Percentiles rank a stretch among this genome's conserved stretches.
Evolutionary conservation across 768 basidiomycete genomes (phyloP).

Genomic region (Boletus sensibilis): DNA sequence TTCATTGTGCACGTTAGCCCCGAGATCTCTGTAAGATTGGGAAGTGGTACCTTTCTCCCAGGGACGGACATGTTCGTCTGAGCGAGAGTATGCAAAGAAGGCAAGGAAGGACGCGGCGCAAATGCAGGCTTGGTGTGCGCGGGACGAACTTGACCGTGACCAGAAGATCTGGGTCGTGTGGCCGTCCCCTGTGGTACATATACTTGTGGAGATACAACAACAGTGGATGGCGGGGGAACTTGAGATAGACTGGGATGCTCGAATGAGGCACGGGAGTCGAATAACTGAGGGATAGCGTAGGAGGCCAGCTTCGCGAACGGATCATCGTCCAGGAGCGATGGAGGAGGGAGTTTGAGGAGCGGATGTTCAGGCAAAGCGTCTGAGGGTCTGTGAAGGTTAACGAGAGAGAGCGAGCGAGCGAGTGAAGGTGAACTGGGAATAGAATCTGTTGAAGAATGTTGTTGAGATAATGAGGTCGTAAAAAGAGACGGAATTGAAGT

Average conservation of each 20-base stretch:
- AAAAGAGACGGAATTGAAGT: neutral
- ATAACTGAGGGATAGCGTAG: neutral
- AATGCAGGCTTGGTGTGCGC: slow-evolving; percentile 45
- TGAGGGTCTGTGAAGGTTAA: neutral
- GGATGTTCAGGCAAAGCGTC: neutral
- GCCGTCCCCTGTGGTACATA: slow-evolving; percentile 9
- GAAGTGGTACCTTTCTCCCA: slow-evolving; percentile 34
- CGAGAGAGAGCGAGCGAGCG: slow-evolving; percentile 18
- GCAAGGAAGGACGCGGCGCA: slow-evolving; percentile 40
- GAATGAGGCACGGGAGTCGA: neutral
- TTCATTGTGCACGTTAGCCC: neutral
- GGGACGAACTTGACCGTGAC: slow-evolving; percentile 36
- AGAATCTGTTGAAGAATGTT: neutral
- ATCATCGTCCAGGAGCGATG: slow-evolving; percentile 59
- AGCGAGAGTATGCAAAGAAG: slow-evolving; percentile 40
- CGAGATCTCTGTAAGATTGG: neutral
- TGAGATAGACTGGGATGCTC: slow-evolving; percentile 8
- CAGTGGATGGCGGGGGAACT: slow-evolving; percentile 7
- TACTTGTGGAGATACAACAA: slow-evolving; percentile 14
- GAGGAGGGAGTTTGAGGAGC: slow-evolving; percentile 1
- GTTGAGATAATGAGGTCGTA: neutral
- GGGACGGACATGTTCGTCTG: slow-evolving; percentile 36
- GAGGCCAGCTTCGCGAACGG: slow-evolving; percentile 64
- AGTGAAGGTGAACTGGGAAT: slow-evolving; percentile 1
- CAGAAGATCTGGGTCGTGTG: slow-evolving; percentile 34